Conservation (phyloP, 176 grass and related monocot genomes). For the Oryza officinalis region DNA sequence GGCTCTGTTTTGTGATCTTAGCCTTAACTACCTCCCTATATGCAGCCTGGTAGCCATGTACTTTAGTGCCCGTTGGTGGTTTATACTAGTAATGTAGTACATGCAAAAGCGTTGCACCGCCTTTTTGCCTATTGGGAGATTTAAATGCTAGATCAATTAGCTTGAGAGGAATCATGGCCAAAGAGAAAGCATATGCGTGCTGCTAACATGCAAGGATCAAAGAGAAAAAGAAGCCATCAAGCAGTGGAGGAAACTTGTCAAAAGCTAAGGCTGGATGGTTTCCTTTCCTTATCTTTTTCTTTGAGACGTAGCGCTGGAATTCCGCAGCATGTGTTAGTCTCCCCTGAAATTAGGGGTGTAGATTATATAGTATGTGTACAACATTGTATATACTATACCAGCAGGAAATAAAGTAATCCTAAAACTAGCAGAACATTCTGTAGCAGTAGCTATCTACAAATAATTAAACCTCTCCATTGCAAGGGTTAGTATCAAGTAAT, state of each 20-base stretch:
- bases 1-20: background rate
- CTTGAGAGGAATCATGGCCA: slow-evolving; percentile 42
- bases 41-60: slow-evolving; percentile 27
- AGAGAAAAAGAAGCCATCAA: slow-evolving; percentile 7
- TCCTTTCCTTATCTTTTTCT: background rate
- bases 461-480: background rate
- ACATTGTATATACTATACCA: background rate
- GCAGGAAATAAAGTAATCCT: background rate
- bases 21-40: slow-evolving; percentile 37
- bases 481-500: background rate
- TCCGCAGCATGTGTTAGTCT: slow-evolving; percentile 2
- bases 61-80: slow-evolving; percentile 39
- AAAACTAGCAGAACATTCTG: background rate
- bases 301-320: slow-evolving; percentile 32
- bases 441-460: no score
- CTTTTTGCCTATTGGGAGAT: slow-evolving; percentile 25
- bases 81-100: background rate
- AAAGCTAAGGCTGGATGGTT: slow-evolving; percentile 22
- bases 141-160: slow-evolving; percentile 28
- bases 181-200: slow-evolving; percentile 30
- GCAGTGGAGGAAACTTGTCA: slow-evolving; percentile 28
- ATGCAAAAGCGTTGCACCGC: slow-evolving; percentile 7
- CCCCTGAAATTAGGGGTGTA: slow-evolving; percentile 45
- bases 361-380: background rate
- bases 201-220: slow-evolving; percentile 46